Base-by-base conservation (phyloP, 2,329 filamentous ascomycete genomes). In the Hirsutella thompsonii region DNA sequence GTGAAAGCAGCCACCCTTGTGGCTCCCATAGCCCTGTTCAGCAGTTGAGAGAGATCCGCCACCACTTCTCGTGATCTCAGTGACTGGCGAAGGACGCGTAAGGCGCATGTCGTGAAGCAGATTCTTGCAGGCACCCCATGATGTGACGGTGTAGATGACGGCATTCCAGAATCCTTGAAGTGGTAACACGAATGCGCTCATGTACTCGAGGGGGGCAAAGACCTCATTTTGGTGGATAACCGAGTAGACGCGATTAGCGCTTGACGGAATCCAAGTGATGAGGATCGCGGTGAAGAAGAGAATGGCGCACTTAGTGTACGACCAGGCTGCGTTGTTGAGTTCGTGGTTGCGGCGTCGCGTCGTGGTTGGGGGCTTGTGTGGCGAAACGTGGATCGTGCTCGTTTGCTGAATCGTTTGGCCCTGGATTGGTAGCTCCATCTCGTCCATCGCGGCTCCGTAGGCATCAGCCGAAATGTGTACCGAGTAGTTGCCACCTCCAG, bases 91-190 rank as follows among this genome's bases (percentile, higher is more conserved):
- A 19, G 53, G 47, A 30, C 48, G 54, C 11, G 51, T 50, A 39
- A 48, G 43, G 37, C 49, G 44, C n/a, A 68, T 42, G 37, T 69
- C 64, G 9, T 52, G 50, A 40, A 56, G 60, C 21, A 76, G 57
- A 26, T 61, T 59, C 54, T 70, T 70, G 53, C 77, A 79, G 0
- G 79, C 79, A 38, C 72, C 60, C 68, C 77, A 75, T 5, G 81
- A 85, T 1, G 82, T 86, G 10, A 74, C 69, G 14, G 77, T 61
- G 59, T 92, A 93, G 49, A 93, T 86, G 43, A 83, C 58, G 16
- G 79, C 75, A 56, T 93, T 93, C 84, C 85, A 92, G 52, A 89
- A 83, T 0, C 86, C 86, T 55, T 93, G 86, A 0, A 88, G 69
- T 0, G 86, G 85, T 8, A 93, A 69, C 1, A 92, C 84, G 33